phyloP scores from a whole-genome alignment of 2,329 filamentous ascomycete genomes.

The Trematosphaeria pertusa region DNA sequence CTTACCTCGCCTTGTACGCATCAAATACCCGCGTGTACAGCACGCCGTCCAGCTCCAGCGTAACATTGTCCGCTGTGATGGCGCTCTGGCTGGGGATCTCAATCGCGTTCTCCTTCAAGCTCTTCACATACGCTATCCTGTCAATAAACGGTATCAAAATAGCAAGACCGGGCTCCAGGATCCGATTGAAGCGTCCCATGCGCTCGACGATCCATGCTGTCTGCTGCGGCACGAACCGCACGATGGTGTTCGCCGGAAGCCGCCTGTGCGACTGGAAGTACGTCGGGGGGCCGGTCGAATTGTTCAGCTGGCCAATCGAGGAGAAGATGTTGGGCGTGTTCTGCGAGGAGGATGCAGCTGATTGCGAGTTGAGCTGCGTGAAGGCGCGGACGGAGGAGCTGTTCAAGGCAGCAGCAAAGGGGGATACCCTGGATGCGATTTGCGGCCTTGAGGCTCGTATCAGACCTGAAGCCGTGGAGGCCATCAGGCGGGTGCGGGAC shows the following conservation, averaged over 20 bases:
- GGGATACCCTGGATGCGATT: constrained; percentile 21
- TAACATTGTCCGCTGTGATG: constrained; percentile 98
- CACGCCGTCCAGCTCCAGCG: constrained; percentile 92
- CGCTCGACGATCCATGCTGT: constrained; percentile 99
- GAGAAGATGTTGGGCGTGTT: constrained; percentile 39
- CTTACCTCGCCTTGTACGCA: constrained; percentile 93
- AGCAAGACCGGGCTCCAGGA: constrained; percentile 89
- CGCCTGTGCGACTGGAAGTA: constrained; percentile 74
- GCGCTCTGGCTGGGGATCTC: constrained; percentile 98
- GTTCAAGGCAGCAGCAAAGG: constrained; percentile 27
- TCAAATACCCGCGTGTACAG: constrained; percentile 96
- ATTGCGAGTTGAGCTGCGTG: constrained; percentile 38
- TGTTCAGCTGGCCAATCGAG: constrained; percentile 32
- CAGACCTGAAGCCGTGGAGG: constrained; percentile 37
- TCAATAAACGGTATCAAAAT: constrained; percentile 90
- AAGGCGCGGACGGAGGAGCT: constrained; percentile 34
- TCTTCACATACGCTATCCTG: constrained; percentile 97
- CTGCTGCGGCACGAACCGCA: constrained; percentile 98
- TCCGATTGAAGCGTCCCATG: constrained; percentile 97
- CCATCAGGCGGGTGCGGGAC: constrained; percentile 42
- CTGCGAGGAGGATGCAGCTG: constrained; percentile 24
- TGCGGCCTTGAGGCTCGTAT: constrained; percentile 30
- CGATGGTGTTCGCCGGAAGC: constrained; percentile 89
- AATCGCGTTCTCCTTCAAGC: constrained; percentile 91
- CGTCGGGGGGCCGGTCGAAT: constrained; percentile 62